Base-by-base conservation (phyloP, 495 filamentous ascomycete species). In the Podospora conica region DNA sequence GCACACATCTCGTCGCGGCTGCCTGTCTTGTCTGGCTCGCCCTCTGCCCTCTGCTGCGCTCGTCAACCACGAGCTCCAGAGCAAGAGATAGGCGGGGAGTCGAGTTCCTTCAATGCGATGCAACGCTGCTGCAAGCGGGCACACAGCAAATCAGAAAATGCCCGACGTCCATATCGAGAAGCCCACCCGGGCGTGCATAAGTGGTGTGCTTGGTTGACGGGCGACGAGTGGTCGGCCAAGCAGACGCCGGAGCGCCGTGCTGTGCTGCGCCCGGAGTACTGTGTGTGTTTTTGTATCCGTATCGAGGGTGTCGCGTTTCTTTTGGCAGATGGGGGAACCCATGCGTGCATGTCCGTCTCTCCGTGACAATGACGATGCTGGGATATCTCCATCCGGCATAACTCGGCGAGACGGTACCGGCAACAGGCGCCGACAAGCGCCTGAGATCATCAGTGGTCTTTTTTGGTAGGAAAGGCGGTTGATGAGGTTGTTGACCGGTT, bases 101-200 rank as follows among this genome's bases (percentile, higher is more conserved):
- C 18, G 48, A 61, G 55, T 40, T 55, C 63, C 65, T 65, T 55
- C 65, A 67, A 61, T 67, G 48, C 66, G 65, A 55, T 67, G 58
- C 56, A 60, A 66, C 67, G 64, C 64, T 69, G 64, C 65, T 69
- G 65, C 67, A 67, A 63, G 61, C 53, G 33, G 61, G 61, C 61
- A 55, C 53, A 63, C 65, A 69, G 71, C 74, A 71, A 76, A 76
- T 74, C 54, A 73, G 72, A 76, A 76, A 76, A 64, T 76, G 69
- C 68, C 74, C 74, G 74, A 73, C 66, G 54, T 76, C 74, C 74
- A 58, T 33, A 73, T 76, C 64, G 66, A 74, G 72, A 70, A 73
- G 68, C 65, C 23, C 33, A 63, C 15, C 65, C 59, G 33, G 9
- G 21, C 55, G 22, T 25, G 60, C 24, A 25, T 66, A 27, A 59